phyloP scores from a whole-genome alignment of 805 yeast species.

The Wickerhamomyces queroliae region DNA sequence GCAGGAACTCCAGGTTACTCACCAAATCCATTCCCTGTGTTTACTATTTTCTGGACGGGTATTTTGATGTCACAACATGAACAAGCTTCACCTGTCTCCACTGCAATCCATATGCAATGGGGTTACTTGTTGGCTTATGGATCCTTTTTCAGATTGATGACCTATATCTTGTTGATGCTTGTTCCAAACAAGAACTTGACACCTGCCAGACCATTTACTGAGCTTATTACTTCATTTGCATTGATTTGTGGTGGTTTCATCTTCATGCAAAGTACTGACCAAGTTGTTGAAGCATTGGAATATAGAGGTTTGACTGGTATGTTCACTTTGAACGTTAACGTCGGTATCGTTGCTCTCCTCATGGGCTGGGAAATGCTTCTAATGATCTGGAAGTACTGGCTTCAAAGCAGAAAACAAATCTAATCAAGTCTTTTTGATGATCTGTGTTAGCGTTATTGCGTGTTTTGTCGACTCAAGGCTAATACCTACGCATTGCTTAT shows the following conservation, averaged over 20 bases:
- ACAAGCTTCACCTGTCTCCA: conserved; percentile 75
- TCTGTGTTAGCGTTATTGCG: too few species aligned
- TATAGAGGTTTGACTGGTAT: conserved; percentile 79
- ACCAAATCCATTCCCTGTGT: conserved; percentile 91
- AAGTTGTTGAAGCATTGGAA: conserved; percentile 74
- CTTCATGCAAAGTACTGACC: conserved; percentile 89
- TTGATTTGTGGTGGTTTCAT: conserved; percentile 84
- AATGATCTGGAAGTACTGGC: conserved; percentile 54
- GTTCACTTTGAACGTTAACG: conserved; percentile 85
- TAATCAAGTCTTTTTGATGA: conserved; percentile 1
- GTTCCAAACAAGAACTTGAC: conserved; percentile 29
- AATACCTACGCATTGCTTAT: too few species aligned
- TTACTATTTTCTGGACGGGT: conserved; percentile 96
- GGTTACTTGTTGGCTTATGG: conserved; percentile 81
- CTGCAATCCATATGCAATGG: conserved; percentile 87
- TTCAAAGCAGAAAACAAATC: conserved; percentile 24
- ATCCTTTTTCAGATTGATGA: conserved; percentile 65
- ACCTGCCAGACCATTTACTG: conserved; percentile 81
- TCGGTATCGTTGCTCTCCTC: conserved; percentile 69
- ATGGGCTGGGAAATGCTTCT: conserved; percentile 87
- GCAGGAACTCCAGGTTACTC: conserved; percentile 68
- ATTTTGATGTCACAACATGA: conserved; percentile 90
- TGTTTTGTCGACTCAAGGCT: too few species aligned
- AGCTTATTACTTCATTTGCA: conserved; percentile 72
- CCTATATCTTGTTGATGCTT: conserved; percentile 52